Evolutionary conservation across 441 rosid species (phyloP).

Genomic region (Biscutella laevigata): DNA sequence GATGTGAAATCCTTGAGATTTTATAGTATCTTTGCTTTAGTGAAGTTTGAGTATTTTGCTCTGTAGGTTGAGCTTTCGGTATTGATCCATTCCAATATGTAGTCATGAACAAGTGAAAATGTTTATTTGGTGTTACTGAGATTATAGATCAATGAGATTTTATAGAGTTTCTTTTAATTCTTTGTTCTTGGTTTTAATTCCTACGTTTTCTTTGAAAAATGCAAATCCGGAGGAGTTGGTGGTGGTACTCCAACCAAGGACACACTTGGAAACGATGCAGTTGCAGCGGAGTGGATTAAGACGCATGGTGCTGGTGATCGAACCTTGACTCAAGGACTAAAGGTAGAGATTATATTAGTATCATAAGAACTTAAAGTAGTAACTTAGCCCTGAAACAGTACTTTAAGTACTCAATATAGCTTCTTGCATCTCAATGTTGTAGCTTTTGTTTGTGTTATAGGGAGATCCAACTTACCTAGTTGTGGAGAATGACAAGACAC

Average conservation of each 20-base stretch:
- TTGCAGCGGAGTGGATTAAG: constrained; percentile 69
- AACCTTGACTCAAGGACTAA: constrained; percentile 79
- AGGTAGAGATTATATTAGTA: constrained; percentile 32
- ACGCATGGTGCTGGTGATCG: constrained; percentile 79
- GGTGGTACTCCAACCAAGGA: constrained; percentile 86
- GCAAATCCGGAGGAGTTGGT: constrained; percentile 47
- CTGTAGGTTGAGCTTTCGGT: neutral
- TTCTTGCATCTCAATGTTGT: constrained; percentile 2
- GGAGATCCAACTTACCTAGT: constrained; percentile 98
- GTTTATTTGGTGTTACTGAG: neutral
- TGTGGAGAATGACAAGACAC: constrained; percentile 77
- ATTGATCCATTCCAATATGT: neutral
- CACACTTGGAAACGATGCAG: constrained; percentile 71
- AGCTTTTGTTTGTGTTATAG: constrained; percentile 28
- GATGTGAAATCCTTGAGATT: no score
- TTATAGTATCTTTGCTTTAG: no score
- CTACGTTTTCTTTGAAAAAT: neutral
- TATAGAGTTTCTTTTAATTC: neutral
- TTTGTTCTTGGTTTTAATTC: neutral
- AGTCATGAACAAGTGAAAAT: neutral
- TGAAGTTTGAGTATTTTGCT: neutral
- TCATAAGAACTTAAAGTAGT: neutral
- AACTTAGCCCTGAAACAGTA: neutral
- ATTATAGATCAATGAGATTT: neutral
- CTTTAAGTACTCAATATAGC: neutral